A percentile compares a stretch with the other conserved stretches of the same genome.
Conservation (phyloP, 768 basidiomycete species). For the Auriculariales sp. region DNA sequence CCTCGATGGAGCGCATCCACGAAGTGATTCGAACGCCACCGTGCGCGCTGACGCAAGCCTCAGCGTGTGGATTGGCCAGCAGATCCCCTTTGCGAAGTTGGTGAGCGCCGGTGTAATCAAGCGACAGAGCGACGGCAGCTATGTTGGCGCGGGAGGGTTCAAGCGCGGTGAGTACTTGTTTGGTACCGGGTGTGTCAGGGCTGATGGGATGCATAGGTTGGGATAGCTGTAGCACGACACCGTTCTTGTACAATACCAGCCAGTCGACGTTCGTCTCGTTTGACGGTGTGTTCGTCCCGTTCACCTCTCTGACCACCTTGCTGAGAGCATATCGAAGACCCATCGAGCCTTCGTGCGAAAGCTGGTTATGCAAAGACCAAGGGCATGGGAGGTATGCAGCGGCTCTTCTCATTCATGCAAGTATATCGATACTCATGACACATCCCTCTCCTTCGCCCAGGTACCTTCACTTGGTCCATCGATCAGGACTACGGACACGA, state of each 20-base stretch:
- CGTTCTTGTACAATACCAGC: conserved; percentile 34
- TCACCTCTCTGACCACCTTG: background rate
- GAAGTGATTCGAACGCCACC: conserved; percentile 12
- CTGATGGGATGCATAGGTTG: conserved; percentile 26
- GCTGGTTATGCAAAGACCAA: conserved; percentile 36
- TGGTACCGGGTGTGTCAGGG: background rate
- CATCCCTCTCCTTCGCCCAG: background rate
- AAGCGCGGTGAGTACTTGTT: conserved; percentile 26
- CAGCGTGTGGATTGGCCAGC: conserved; percentile 28
- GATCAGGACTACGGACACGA: conserved; percentile 14
- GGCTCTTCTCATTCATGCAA: too few species aligned
- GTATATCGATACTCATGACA: background rate
- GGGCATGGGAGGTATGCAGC: conserved; percentile 34
- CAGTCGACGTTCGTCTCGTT: conserved; percentile 49
- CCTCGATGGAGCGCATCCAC: too few species aligned
- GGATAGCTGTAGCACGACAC: conserved; percentile 59
- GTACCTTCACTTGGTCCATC: conserved; percentile 34
- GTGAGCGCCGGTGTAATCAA: conserved; percentile 32
- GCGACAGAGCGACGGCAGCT: conserved; percentile 30
- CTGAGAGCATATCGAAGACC: background rate
- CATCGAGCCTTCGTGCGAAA: conserved; percentile 30
- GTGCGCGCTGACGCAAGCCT: conserved; percentile 13
- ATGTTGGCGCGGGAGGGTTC: conserved; percentile 32
- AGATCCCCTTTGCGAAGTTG: conserved; percentile 37
- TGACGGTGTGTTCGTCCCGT: conserved; percentile 30